Conservation (phyloP, 1,284 basidiomycete species). For the Puccinia coronata region DNA sequence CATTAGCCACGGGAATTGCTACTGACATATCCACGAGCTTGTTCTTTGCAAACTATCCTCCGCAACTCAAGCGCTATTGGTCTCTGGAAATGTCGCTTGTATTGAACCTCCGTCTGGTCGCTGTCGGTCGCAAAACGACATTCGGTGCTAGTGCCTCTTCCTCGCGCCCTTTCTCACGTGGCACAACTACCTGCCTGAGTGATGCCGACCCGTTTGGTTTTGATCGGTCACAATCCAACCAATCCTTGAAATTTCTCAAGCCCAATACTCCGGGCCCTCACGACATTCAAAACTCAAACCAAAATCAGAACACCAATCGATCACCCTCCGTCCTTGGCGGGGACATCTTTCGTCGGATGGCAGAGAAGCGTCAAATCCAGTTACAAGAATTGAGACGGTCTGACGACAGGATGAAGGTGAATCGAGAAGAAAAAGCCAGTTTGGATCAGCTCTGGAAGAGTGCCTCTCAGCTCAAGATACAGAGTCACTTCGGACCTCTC, state of each 20-base stretch:
- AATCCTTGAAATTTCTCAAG: slow-evolving; percentile 1
- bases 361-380: slow-evolving; percentile 26
- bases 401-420: not conserved
- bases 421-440: slow-evolving; percentile 40
- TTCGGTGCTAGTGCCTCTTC: not conserved
- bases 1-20: no score
- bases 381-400: slow-evolving; percentile 9
- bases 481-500: slow-evolving; percentile 43
- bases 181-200: not conserved
- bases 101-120: not conserved
- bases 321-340: slow-evolving; percentile 4
- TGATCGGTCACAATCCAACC: not conserved
- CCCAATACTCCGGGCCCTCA: not conserved
- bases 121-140: not conserved
- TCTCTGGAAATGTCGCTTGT: not conserved
- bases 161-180: not conserved
- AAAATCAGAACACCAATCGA: not conserved
- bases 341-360: slow-evolving; percentile 36
- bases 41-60: no score
- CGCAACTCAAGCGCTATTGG: not conserved
- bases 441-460: slow-evolving; percentile 44
- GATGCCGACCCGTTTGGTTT: slow-evolving; percentile 24
- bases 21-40: no score
- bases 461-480: slow-evolving; percentile 32
- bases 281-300: not conserved